Conservation (phyloP, 2,329 filamentous ascomycete species). For the Diaporthe ilicicola region DNA sequence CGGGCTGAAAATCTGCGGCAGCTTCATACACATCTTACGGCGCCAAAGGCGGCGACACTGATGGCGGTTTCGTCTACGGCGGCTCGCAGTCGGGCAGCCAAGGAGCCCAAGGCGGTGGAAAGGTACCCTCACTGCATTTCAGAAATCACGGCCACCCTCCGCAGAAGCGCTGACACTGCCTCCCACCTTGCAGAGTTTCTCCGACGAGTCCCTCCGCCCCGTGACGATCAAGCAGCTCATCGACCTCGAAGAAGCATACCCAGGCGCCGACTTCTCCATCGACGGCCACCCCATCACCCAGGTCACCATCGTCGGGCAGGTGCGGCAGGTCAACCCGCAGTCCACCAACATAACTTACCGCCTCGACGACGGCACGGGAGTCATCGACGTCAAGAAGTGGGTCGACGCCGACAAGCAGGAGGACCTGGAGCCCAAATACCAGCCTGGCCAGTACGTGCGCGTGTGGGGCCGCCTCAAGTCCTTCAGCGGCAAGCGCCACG, state of each 20-base stretch:
- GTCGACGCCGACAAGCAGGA: conserved; percentile 70
- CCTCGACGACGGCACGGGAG: conserved; percentile 93
- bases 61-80: conserved; percentile 68
- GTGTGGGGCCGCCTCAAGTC: conserved; percentile 85
- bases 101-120: conserved; percentile 39
- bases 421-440: conserved; percentile 61
- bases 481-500: conserved; percentile 84
- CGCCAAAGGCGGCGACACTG: conserved; percentile 65
- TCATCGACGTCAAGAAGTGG: conserved; percentile 92
- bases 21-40: conserved; percentile 64
- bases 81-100: conserved; percentile 70
- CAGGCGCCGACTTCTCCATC: conserved; percentile 80
- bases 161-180: neutral
- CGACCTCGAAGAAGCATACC: conserved; percentile 80
- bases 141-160: neutral
- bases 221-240: conserved; percentile 96
- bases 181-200: conserved; percentile 59
- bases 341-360: conserved; percentile 92
- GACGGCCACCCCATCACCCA: conserved; percentile 79
- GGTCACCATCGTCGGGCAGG: conserved; percentile 88
- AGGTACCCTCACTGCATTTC: conserved; percentile 14
- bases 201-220: conserved; percentile 87
- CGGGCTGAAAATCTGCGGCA: conserved; percentile 35
- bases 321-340: conserved; percentile 86
- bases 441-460: conserved; percentile 81